Conservation (phyloP, 1,139 yeast species). For the Pichia sp. region DNA sequence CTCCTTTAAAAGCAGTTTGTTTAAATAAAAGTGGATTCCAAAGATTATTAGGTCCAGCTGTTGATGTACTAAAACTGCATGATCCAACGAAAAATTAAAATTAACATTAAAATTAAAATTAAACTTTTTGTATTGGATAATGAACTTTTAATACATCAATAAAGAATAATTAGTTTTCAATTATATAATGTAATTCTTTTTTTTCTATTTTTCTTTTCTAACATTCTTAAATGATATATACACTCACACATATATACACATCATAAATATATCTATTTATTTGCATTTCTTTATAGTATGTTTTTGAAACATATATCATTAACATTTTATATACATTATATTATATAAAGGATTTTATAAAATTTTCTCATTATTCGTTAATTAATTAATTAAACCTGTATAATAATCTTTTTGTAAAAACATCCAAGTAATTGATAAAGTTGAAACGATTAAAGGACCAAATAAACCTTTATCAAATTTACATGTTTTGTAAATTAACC, state of each 20-base stretch:
- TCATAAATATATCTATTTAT: too few species aligned
- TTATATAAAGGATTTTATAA: background rate
- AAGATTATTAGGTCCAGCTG: conserved; percentile 89
- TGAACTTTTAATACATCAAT: too few species aligned
- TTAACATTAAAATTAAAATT: too few species aligned
- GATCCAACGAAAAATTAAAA: conserved; percentile 58
- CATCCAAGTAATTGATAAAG: conserved; percentile 44
- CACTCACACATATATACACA: too few species aligned
- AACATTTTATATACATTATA: background rate
- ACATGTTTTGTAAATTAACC: conserved; percentile 73
- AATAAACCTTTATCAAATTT: conserved; percentile 80
- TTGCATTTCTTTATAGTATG: too few species aligned
- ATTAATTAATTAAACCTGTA: conserved; percentile 8
- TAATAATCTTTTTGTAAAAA: conserved; percentile 35
- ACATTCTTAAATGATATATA: too few species aligned
- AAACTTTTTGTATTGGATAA: too few species aligned
- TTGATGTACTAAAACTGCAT: conserved; percentile 67
- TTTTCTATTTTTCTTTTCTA: too few species aligned
- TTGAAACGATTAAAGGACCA: conserved; percentile 74
- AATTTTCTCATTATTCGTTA: background rate
- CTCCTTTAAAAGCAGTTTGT: conserved; percentile 79
- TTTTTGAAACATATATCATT: too few species aligned
- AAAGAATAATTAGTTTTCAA: too few species aligned
- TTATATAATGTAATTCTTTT: too few species aligned
- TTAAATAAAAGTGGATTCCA: conserved; percentile 90